Evolutionary conservation across 164 flowering plant species (phyloP).

Genomic region (Tetrastigma voinierianum): DNA sequence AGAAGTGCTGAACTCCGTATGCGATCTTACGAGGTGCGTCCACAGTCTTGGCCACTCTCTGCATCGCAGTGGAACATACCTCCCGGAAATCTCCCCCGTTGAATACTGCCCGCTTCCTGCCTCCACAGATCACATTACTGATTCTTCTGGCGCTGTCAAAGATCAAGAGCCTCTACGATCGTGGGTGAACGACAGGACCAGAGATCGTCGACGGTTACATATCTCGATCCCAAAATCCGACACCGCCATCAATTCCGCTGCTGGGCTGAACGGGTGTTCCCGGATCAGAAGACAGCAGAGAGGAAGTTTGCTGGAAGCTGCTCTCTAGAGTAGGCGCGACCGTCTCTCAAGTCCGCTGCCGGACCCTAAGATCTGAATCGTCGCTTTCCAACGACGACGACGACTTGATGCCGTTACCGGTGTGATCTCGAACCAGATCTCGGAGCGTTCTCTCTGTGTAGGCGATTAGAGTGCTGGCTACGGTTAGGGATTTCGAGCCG

Average conservation of each 20-base stretch:
- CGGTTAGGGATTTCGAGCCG: constrained; percentile 55
- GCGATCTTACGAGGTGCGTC: constrained; percentile 85
- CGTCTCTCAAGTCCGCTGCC: constrained; percentile 49
- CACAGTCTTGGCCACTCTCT: constrained; percentile 63
- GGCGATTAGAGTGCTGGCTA: constrained; percentile 63
- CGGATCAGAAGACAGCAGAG: constrained; percentile 79
- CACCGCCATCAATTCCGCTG: too few species aligned
- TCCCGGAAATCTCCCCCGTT: constrained; percentile 48
- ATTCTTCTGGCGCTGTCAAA: constrained; percentile 82
- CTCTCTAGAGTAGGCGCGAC: constrained; percentile 59
- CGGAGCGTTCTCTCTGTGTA: constrained; percentile 66
- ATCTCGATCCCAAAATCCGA: constrained; percentile 71
- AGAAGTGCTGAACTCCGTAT: constrained; percentile 67
- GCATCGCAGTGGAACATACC: constrained; percentile 51
- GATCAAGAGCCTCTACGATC: constrained; percentile 79
- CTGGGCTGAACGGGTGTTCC: too few species aligned
- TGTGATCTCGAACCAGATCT: constrained; percentile 68
- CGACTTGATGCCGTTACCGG: constrained; percentile 40
- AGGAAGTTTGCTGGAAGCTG: constrained; percentile 72
- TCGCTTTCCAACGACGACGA: constrained; percentile 21
- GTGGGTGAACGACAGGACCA: constrained; percentile 62
- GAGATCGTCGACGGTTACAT: constrained; percentile 78
- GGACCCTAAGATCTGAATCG: constrained; percentile 26
- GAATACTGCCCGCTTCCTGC: constrained; percentile 65
- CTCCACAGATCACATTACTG: constrained; percentile 60